Conservation (phyloP, 768 basidiomycete species). For the Suillus tomentosus region DNA sequence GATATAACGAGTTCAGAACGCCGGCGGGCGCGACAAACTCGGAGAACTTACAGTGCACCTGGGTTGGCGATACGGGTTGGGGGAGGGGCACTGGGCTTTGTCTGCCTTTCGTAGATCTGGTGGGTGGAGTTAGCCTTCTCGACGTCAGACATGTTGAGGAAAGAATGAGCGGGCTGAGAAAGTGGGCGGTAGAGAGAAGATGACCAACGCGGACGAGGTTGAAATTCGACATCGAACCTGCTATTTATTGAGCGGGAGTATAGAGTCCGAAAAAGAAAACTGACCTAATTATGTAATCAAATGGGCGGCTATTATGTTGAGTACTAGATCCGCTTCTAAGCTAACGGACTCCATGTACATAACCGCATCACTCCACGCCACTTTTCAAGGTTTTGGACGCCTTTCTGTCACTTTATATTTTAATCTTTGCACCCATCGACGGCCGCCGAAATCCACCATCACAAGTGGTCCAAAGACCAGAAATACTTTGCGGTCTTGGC, state of each 20-base stretch:
- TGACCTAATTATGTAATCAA: neutral
- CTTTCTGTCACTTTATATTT: neutral
- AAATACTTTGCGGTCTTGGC: no score
- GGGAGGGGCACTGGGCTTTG: constrained; percentile 20
- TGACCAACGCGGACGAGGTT: neutral
- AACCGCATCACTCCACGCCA: neutral
- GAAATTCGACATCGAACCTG: neutral
- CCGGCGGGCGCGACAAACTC: neutral
- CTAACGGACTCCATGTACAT: neutral
- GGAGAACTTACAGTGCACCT: constrained; percentile 31
- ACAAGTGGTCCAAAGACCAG: no score
- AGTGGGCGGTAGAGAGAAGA: neutral
- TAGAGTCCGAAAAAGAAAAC: neutral
- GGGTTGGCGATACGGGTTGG: constrained; percentile 58
- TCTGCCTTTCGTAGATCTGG: constrained; percentile 18
- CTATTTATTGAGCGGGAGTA: neutral
- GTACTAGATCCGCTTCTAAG: neutral
- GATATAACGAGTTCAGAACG: constrained; percentile 5
- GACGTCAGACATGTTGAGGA: constrained; percentile 35
- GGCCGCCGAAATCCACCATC: no score
- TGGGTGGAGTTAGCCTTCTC: constrained; percentile 34
- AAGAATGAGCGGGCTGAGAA: neutral
- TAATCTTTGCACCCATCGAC: no score
- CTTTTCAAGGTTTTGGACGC: neutral
- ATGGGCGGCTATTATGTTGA: no score